Base-by-base conservation (phyloP, 305 asterid species). In the Fraxinus paxiana region DNA sequence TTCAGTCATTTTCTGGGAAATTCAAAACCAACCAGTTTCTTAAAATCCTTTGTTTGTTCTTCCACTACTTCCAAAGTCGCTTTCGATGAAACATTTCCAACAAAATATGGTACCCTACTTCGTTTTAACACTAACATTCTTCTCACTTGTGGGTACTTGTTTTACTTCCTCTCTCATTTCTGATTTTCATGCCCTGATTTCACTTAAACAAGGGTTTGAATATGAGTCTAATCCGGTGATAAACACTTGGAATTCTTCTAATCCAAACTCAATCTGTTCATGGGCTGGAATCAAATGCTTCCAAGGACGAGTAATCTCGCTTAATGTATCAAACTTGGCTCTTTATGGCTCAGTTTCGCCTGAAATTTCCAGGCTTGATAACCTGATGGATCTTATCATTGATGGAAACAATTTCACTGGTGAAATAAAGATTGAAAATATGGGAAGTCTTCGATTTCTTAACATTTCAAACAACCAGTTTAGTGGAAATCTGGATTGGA, bases 371-470 rank as follows among this genome's bases (percentile, higher is more conserved):
- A 84, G 85, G 54, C 94, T 96, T 0, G 92, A 93, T 75, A 81
- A 63, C 78, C 89, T 96, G 12, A 69, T 82, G 8, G 94, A 96
- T 84, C 97, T 96, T 18, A 85, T 85, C 73, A 85, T 96, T 38
- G 98, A 94, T 81, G 98, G 99, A 0, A 96, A 96, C 88, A 96
- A 96, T 91, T 94, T 96, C 97, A 96, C 99, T 0, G 99, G 98
- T 2, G 97, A 89, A 76, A 86, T 96, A 88, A 89, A 76, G 86
- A 87, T 96, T 54, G 94, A 90, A 54, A 85, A 87, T 3, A 85
- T 94, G 94, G 81, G 85, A 82, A 81, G 86, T 46, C 92, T 96
- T 54, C 74, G 86, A 78, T 90, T 85, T 74, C 88, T 96, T 85
- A 96, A 96, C 91, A 73, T 93, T 9, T 96, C 99, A 2, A 92